Percentiles rank a stretch among this genome's conserved stretches.
These are phyloP conservation scores for Yamadazyma pseudoaaseri DNA, from an alignment of 1,139 yeast genomes.

Conservation along the genomic window DNA sequence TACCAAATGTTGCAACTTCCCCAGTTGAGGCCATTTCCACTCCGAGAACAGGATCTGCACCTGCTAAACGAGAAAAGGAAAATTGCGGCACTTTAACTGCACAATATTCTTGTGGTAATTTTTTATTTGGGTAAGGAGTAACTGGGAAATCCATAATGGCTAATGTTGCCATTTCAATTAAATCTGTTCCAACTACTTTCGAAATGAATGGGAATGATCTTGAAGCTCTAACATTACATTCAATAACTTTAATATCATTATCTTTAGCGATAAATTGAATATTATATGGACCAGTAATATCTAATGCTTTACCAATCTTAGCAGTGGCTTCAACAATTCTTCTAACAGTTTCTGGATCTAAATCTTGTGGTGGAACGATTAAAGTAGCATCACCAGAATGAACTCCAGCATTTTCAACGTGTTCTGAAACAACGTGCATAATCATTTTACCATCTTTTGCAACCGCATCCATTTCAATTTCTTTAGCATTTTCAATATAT, in stretches of 20 bases:
- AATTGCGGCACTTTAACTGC: conserved; percentile 98
- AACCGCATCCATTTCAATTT: conserved; percentile 98
- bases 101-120: conserved; percentile 89
- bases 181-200: conserved; percentile 94
- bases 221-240: conserved; percentile 97
- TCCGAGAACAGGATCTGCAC: conserved; percentile 98
- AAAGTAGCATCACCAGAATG: conserved; percentile 99
- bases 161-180: conserved; percentile 96
- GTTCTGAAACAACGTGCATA: conserved; percentile 98
- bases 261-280: conserved; percentile 94
- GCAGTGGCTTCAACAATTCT: conserved; percentile 95
- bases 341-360: conserved; percentile 86
- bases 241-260: conserved; percentile 91
- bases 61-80: conserved; percentile 95
- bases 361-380: conserved; percentile 95
- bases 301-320: conserved; percentile 92
- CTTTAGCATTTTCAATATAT: conserved; percentile 96
- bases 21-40: conserved; percentile 99
- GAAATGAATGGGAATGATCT: conserved; percentile 99
- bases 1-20: conserved; percentile 98
- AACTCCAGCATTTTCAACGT: conserved; percentile 98
- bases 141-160: conserved; percentile 90
- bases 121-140: conserved; percentile 84
- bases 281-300: conserved; percentile 97
- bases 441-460: conserved; percentile 92